Conservation (phyloP, 2,329 filamentous ascomycete genomes). For the Pestalotiopsis fici region DNA sequence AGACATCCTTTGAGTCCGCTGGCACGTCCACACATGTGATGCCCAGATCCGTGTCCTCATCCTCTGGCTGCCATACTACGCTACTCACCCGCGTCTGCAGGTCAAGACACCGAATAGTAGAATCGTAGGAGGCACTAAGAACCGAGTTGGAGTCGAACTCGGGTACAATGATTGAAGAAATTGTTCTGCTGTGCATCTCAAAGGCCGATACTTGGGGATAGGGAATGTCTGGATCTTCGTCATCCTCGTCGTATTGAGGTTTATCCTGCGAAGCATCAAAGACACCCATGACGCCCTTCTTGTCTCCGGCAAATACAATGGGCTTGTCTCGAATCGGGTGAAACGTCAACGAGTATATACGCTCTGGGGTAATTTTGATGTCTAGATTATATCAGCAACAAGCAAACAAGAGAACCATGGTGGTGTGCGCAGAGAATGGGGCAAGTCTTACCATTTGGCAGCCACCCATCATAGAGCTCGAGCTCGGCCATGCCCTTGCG, state of each 20-base stretch:
- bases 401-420: neutral
- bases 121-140: slow-evolving; percentile 89
- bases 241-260: slow-evolving; percentile 55
- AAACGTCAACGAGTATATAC: slow-evolving; percentile 84
- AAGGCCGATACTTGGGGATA: slow-evolving; percentile 85
- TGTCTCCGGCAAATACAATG: slow-evolving; percentile 90
- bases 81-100: slow-evolving; percentile 76
- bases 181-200: slow-evolving; percentile 87
- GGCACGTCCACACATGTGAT: slow-evolving; percentile 85
- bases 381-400: slow-evolving; percentile 46
- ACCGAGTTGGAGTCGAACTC: slow-evolving; percentile 72
- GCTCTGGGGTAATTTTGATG: slow-evolving; percentile 87
- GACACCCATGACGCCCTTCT: slow-evolving; percentile 85
- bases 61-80: slow-evolving; percentile 77
- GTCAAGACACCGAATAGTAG: slow-evolving; percentile 85
- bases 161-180: slow-evolving; percentile 80
- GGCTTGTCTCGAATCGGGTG: slow-evolving; percentile 87
- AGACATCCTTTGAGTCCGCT: slow-evolving; percentile 65
- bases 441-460: slow-evolving; percentile 68
- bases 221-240: slow-evolving; percentile 66
- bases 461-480: slow-evolving; percentile 80
- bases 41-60: slow-evolving; percentile 70
- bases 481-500: slow-evolving; percentile 77
- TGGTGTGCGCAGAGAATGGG: slow-evolving; percentile 9
- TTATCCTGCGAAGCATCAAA: slow-evolving; percentile 81